Base-by-base conservation (phyloP, 495 filamentous ascomycete genomes). In the Hypoxylon fragiforme region DNA sequence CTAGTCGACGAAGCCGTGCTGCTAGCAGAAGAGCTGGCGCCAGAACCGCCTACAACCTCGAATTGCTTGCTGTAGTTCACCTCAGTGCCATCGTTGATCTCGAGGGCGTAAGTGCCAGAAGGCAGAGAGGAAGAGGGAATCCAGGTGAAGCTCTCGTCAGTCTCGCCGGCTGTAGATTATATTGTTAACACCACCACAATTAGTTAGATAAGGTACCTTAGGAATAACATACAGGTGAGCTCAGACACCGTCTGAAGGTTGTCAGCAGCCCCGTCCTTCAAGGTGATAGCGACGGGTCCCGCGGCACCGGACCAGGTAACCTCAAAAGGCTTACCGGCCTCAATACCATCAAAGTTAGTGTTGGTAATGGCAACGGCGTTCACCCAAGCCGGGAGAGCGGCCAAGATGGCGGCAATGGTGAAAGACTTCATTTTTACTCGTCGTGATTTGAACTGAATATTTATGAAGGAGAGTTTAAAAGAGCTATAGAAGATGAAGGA, bases 41-140 rank as follows among this genome's bases (percentile, higher is more conserved):
- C 43, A 37, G 43, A 66, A 15, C 62, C 63, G 54, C 72, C 71
- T 3, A 20, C 12, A 38, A 73, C 60, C 11, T 46, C 3, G 56
- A 75, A 77, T 53, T 65, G 64, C 21, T 50, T 1, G 61, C 70
- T 74, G 68, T 67, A 79, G 73, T 79, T 79, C 44, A 57, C 50
- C 14, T 67, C 62, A 19, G 21, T 44, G 22, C 38, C 64, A 28
- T 62, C 58, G 37, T 66, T 69, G 62, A 79, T 74, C 65, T 68
- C 54, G 53, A 79, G 60, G 59, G 73, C 74, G 46, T 78, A 79
- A 20, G 61, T 68, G 55, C 65, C 76, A 12, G 70, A 64, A 47
- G 73, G 55, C 12, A 71, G 50, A 42, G 51, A 59, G 8, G 60
- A n/a, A 36, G 67, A 66, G 8, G 63, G 55, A 24, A 60, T 62